Conservation (phyloP, 2,329 filamentous ascomycete species). For the Fusarium longipes region DNA sequence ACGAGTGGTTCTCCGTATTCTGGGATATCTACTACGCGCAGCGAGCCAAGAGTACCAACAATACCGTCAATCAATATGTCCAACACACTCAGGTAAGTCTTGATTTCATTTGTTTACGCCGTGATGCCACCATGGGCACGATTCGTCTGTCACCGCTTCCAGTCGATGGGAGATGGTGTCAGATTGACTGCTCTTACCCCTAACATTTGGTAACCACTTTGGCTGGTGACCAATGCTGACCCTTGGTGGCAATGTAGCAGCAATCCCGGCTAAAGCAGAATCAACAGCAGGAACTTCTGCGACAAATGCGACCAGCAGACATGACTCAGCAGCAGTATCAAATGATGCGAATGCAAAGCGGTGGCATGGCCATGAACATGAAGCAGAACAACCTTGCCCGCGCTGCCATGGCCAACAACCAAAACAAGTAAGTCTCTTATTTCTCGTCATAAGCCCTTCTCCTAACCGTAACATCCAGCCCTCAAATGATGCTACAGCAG, state of each 20-base stretch:
- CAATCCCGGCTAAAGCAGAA: slow-evolving; percentile 79
- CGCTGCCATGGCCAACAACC: slow-evolving; percentile 82
- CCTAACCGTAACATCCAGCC: slow-evolving; percentile 56
- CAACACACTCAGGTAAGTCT: slow-evolving; percentile 76
- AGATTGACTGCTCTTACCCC: slow-evolving; percentile 28
- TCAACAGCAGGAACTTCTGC: slow-evolving; percentile 80
- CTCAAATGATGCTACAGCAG: slow-evolving; percentile 78
- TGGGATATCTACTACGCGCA: slow-evolving; percentile 95
- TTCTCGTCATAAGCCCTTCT: neutral
- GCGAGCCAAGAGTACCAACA: slow-evolving; percentile 73
- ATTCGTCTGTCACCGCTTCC: slow-evolving; percentile 13
- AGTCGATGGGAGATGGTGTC: slow-evolving; percentile 17
- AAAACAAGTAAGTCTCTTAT: slow-evolving; percentile 69
- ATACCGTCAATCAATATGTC: slow-evolving; percentile 79
- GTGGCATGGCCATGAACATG: slow-evolving; percentile 66
- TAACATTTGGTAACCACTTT: slow-evolving; percentile 40
- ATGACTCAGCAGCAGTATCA: slow-evolving; percentile 67
- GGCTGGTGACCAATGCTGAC: slow-evolving; percentile 38
- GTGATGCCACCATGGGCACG: slow-evolving; percentile 26
- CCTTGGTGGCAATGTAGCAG: slow-evolving; percentile 57
- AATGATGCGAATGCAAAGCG: slow-evolving; percentile 77
- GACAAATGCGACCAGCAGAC: slow-evolving; percentile 73
- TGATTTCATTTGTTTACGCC: slow-evolving; percentile 16
- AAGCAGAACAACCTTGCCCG: slow-evolving; percentile 74
- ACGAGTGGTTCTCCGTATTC: slow-evolving; percentile 97